Evolutionary conservation across 1,284 basidiomycete species (phyloP).

Genomic region (Tremellales sp.): DNA sequence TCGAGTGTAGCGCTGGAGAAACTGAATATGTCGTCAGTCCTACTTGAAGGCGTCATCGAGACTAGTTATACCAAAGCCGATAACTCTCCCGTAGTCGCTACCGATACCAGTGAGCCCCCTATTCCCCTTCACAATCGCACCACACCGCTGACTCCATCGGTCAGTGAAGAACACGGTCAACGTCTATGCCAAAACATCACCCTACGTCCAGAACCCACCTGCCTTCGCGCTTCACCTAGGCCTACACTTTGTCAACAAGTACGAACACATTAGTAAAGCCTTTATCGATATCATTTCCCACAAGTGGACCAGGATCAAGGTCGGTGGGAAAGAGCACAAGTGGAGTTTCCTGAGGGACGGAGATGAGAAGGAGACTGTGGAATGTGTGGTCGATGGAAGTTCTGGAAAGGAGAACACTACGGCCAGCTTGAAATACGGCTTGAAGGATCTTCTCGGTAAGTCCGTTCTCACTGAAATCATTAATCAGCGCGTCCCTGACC

Average conservation of each 20-base stretch:
- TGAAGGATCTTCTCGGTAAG: slow-evolving; percentile 72
- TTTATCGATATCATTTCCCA: slow-evolving; percentile 74
- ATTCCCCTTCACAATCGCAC: not conserved
- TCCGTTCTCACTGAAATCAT: too few relatives aligned
- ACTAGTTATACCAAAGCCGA: slow-evolving; percentile 75
- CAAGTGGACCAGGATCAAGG: slow-evolving; percentile 77
- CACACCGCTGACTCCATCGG: not conserved
- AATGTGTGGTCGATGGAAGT: slow-evolving; percentile 64
- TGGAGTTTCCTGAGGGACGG: slow-evolving; percentile 86
- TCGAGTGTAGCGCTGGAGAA: not conserved
- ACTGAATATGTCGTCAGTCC: too few relatives aligned
- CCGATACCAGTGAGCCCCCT: slow-evolving; percentile 67
- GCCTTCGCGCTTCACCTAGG: slow-evolving; percentile 82
- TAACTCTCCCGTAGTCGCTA: slow-evolving; percentile 78
- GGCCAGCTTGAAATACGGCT: slow-evolving; percentile 63
- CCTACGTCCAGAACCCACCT: slow-evolving; percentile 75
- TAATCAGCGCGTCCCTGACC: not conserved
- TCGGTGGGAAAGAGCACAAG: slow-evolving; percentile 59
- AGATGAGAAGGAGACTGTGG: slow-evolving; percentile 74
- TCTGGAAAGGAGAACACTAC: slow-evolving; percentile 54
- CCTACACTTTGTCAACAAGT: slow-evolving; percentile 77
- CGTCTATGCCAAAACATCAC: slow-evolving; percentile 84
- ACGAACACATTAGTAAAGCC: slow-evolving; percentile 70
- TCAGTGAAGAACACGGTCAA: slow-evolving; percentile 77
- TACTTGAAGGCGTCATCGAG: slow-evolving; percentile 76